These are phyloP conservation scores for Amanita brunnescens DNA, from an alignment of 768 basidiomycete genomes.

Conservation along the genomic window DNA sequence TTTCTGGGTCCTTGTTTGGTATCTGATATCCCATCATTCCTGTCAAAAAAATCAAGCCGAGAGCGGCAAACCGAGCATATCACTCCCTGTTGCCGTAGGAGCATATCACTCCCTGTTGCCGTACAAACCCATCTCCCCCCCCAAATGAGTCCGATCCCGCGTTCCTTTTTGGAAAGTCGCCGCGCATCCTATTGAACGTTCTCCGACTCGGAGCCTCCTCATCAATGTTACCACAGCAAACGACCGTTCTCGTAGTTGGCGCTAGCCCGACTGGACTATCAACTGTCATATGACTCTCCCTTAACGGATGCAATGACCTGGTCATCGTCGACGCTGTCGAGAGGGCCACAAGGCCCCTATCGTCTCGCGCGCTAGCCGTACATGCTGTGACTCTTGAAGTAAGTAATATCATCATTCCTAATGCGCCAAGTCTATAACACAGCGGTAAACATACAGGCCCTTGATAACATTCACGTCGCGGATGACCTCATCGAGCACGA, in stretches of 20 bases:
- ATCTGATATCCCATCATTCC: no score
- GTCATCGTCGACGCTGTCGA: conserved; percentile 34
- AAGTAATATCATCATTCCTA: background rate
- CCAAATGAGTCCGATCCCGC: no score
- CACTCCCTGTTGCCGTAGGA: no score
- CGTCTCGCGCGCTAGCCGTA: conserved; percentile 36
- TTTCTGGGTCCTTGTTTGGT: no score
- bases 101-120: no score
- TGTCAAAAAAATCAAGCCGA: no score
- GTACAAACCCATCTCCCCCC: no score
- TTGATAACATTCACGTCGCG: conserved; percentile 21
- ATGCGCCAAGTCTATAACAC: background rate
- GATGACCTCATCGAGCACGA: conserved; percentile 29
- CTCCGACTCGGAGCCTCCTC: no score
- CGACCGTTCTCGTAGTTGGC: conserved; percentile 40
- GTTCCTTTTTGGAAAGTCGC: no score
- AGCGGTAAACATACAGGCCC: background rate
- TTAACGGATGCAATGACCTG: conserved; percentile 32
- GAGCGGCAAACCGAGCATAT: no score
- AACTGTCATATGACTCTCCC: conserved; percentile 34
- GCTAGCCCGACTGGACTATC: conserved; percentile 43
- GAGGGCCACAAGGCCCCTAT: conserved; percentile 8
- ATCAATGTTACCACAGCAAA: conserved; percentile 16
- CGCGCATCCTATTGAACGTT: no score
- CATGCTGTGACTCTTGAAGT: conserved; percentile 50